Evolutionary conservation across 2,329 filamentous ascomycete species (phyloP).

Genomic region (Zelopaecilomyces penicillatus): DNA sequence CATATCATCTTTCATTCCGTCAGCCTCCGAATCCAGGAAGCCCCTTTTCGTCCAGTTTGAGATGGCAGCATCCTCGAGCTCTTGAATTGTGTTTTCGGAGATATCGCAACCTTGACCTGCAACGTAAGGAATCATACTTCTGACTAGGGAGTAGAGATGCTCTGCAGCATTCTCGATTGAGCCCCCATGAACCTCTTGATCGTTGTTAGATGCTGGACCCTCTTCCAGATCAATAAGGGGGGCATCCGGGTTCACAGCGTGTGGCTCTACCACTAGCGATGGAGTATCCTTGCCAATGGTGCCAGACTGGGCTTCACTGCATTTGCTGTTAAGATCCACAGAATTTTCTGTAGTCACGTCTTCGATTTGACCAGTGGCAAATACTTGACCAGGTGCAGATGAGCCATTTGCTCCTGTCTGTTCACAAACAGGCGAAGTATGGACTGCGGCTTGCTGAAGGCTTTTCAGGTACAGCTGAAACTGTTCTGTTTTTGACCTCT

Average conservation of each 20-base stretch:
- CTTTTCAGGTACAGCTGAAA: constrained; percentile 10
- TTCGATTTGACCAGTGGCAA: too few species aligned
- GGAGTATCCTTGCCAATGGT: too few species aligned
- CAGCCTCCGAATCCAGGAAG: constrained; percentile 14
- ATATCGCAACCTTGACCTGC: constrained; percentile 5
- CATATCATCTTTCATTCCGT: constrained; percentile 15
- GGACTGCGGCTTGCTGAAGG: constrained; percentile 8
- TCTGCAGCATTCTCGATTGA: constrained; percentile 11
- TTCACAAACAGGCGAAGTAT: background rate
- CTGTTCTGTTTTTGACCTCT: constrained; percentile 7
- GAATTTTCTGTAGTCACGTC: too few species aligned
- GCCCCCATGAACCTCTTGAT: background rate
- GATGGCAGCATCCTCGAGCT: constrained; percentile 18
- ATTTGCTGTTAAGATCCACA: too few species aligned
- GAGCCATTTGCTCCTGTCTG: too few species aligned
- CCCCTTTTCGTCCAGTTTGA: constrained; percentile 18
- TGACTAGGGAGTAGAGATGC: constrained; percentile 10
- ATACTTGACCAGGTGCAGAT: too few species aligned
- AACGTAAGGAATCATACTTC: constrained; percentile 12
- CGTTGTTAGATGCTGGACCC: background rate
- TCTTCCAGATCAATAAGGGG: background rate
- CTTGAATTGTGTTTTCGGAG: constrained; percentile 9
- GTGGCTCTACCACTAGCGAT: background rate
- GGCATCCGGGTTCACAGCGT: background rate
- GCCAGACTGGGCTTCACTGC: too few species aligned